Evolutionary conservation across 805 yeast genomes (phyloP).

Genomic region (Barnettozyma sucrosica): DNA sequence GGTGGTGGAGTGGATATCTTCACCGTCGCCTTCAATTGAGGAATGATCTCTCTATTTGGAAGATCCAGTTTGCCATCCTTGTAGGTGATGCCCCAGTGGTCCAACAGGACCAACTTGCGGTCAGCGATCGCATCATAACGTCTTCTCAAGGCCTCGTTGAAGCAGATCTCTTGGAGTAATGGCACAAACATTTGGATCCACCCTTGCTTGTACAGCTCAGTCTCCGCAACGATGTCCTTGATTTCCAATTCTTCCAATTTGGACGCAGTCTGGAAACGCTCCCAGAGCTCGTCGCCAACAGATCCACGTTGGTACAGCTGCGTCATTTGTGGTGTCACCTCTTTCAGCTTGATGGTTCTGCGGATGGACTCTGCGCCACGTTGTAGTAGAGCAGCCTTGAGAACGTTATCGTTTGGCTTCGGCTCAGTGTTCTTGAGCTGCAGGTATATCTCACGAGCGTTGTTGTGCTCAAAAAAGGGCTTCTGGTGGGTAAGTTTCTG

Average conservation of each 20-base stretch:
- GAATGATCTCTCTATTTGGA: constrained; percentile 2
- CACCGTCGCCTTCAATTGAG: constrained; percentile 2
- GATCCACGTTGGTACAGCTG: constrained; percentile 80
- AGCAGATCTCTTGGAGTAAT: constrained; percentile 81
- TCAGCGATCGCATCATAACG: constrained; percentile 42
- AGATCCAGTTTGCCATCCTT: constrained; percentile 15
- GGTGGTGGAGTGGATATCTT: constrained; percentile 5
- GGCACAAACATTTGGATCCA: constrained; percentile 78
- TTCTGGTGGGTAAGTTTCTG: constrained; percentile 50
- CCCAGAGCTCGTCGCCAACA: constrained; percentile 84
- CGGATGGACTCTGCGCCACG: constrained; percentile 87
- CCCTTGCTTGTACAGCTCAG: constrained; percentile 64
- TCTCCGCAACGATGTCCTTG: constrained; percentile 68
- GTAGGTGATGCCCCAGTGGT: constrained; percentile 28
- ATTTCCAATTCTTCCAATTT: constrained; percentile 80
- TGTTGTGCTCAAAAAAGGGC: constrained; percentile 71
- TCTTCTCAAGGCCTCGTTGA: constrained; percentile 85
- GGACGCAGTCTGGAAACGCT: constrained; percentile 70
- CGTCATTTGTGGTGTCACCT: constrained; percentile 62
- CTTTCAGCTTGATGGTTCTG: constrained; percentile 76
- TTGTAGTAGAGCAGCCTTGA: constrained; percentile 60
- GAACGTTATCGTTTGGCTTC: constrained; percentile 70
- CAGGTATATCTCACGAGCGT: constrained; percentile 56
- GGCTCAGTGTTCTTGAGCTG: constrained; percentile 47
- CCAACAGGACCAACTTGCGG: constrained; percentile 31